Base-by-base conservation (phyloP, 768 basidiomycete genomes). In the Amyloporia xantha region DNA sequence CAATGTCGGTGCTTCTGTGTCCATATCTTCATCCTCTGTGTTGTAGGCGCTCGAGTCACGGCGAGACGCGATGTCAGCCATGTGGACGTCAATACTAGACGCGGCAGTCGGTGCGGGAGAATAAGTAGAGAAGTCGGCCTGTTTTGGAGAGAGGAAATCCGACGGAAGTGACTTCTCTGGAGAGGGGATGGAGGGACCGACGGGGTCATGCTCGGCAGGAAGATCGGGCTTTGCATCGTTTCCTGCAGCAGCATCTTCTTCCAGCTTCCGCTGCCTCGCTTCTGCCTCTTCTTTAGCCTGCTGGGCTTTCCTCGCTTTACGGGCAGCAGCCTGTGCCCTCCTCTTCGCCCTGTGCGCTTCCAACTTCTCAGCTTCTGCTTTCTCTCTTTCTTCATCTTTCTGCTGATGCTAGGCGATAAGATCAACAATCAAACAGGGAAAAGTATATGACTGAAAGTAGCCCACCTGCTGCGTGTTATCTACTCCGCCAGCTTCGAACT, bases 401-500 rank as follows among this genome's bases (percentile, higher is more conserved):
- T n/a, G n/a, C n/a, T n/a, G n/a, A n/a, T n/a, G n/a, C n/a, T n/a
- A n/a, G n/a, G n/a, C n/a, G n/a, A n/a, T n/a, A n/a, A n/a, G n/a
- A n/a, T n/a, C n/a, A n/a, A n/a, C n/a, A n/a, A n/a, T n/a, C n/a
- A n/a, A n/a, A n/a, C n/a, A n/a, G n/a, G n/a, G n/a, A n/a, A n/a
- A 41, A n/a, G 41, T 12, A 26, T 33, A 35, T 11, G 13, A 30
- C 15, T 11, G 39, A 17, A 41, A 15, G 17, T 25, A 19, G 41
- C 37, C 13, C 60, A 55, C 57, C 59, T 20, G 64, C 59, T 46
- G 61, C 54, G 17, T 59, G 53, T 37, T 62, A 17, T 51, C 59
- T 30, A 82, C 81, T 55, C 83, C 81, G 21, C 75, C 73, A 60
- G 93, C 94, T 52, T 95, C 91, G 25, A 70, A 64, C n/a, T 72